Conservation (phyloP, 2,329 filamentous ascomycete genomes). For the Kalaharituber pfeilii region DNA sequence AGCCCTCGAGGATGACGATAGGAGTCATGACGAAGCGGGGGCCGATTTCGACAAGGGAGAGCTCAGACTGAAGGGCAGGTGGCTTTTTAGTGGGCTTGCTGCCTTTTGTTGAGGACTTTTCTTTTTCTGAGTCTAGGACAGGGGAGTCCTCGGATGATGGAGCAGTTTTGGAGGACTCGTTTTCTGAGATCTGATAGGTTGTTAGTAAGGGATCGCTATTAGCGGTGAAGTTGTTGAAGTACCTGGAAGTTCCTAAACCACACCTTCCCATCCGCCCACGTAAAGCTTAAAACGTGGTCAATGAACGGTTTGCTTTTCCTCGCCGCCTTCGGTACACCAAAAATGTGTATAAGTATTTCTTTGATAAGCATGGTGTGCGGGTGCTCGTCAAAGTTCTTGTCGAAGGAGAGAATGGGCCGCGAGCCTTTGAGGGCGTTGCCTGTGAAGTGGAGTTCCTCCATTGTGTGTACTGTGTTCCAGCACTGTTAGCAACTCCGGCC, state of each 20-base stretch:
- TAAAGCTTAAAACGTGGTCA: slow-evolving; percentile 88
- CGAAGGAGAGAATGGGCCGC: slow-evolving; percentile 79
- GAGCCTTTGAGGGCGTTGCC: slow-evolving; percentile 94
- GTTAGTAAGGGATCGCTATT: not conserved
- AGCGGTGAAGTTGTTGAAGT: slow-evolving; percentile 16
- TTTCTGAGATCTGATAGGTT: slow-evolving; percentile 9
- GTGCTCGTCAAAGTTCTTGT: slow-evolving; percentile 64
- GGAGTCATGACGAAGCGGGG: slow-evolving; percentile 85
- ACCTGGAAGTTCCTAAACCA: slow-evolving; percentile 95
- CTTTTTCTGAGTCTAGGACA: slow-evolving; percentile 5
- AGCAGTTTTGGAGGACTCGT: slow-evolving; percentile 5
- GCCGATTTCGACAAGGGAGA: slow-evolving; percentile 80
- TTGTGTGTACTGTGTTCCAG: slow-evolving; percentile 56
- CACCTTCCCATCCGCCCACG: slow-evolving; percentile 77
- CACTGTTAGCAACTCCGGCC: not conserved
- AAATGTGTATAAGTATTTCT: slow-evolving; percentile 75
- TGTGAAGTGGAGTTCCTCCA: slow-evolving; percentile 91
- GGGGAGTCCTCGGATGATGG: slow-evolving; percentile 4
- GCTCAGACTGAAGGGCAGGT: slow-evolving; percentile 42
- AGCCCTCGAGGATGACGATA: slow-evolving; percentile 86
- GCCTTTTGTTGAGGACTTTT: slow-evolving; percentile 25
- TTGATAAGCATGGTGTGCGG: slow-evolving; percentile 70
- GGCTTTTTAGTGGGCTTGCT: slow-evolving; percentile 21
- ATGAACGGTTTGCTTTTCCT: slow-evolving; percentile 89
- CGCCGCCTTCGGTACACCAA: slow-evolving; percentile 77